Base-by-base conservation (phyloP, 2,329 filamentous ascomycete genomes). In the Emmonsia crescens region DNA sequence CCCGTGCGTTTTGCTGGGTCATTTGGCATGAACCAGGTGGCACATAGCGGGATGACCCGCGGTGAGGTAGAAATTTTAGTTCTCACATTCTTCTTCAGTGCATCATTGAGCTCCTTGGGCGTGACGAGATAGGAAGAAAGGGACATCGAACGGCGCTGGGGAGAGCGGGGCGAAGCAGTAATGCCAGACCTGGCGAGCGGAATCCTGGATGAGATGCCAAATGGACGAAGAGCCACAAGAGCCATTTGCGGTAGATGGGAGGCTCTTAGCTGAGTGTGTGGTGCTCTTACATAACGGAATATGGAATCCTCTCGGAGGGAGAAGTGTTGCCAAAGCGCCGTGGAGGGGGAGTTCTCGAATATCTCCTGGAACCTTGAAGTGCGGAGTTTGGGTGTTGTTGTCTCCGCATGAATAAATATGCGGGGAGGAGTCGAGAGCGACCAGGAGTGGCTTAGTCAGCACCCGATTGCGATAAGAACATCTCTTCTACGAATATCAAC, bases 11-110 rank as follows among this genome's bases (percentile, higher is more conserved):
- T 84, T 68, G 82, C 71, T 1, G 82, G 80, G 66, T 96, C 93
- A 74, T 96, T 97, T 65, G 94, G 94, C 65, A 99, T 84, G 72
- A 96, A 99, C 94, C 94, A 99, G 29, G 91, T 84, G 55, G 92
- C 94, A 76, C 92, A 96, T 49, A 99, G 82, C 2, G 94, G 89
- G 60, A 99, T 86, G 51, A 95, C 87, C 67, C 89, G 86, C 0
- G 93, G 89, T 14, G 90, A 85, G 51, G 89, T 88, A 63, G 89
- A 91, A 69, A 93, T 89, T 64, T 87, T 85, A 60, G 87, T 89
- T 14, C 88, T 83, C 3, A 91, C 83, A 74, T 93, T 95, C 77
- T 88, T 88, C 75, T 88, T 87, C 59, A 99, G 82, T 59, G 91
- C 92, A 66, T 88, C 84, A 71, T 87, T 77, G 62, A 97, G 86